These are phyloP conservation scores for Heritiera littoralis DNA, from an alignment of 345 rosid species.

Conservation along the genomic window DNA sequence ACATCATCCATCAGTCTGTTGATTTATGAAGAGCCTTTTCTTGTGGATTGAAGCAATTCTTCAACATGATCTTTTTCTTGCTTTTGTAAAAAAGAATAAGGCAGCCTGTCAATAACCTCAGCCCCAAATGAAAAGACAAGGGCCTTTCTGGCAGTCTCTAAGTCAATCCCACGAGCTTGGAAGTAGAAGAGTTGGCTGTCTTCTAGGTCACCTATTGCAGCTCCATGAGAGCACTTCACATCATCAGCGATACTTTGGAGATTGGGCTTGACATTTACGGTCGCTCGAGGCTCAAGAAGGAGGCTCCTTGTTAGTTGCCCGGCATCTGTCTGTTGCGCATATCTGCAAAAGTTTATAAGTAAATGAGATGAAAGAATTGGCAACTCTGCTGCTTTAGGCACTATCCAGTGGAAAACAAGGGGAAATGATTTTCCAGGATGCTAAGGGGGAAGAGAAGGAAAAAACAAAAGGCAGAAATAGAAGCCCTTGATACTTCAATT, in stretches of 20 bases:
- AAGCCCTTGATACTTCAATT: neutral
- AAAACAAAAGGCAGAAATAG: neutral
- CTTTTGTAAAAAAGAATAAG: slow-evolving; percentile 42
- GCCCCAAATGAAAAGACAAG: slow-evolving; percentile 82
- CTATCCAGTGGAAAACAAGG: neutral
- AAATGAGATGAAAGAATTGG: neutral
- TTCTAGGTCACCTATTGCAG: slow-evolving; percentile 91
- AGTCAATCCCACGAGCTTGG: slow-evolving; percentile 80
- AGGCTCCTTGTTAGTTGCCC: slow-evolving; percentile 86
- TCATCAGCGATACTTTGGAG: slow-evolving; percentile 91
- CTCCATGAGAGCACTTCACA: slow-evolving; percentile 96
- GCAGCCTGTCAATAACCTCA: slow-evolving; percentile 65
- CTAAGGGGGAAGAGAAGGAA: neutral
- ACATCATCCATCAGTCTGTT: neutral
- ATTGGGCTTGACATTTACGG: slow-evolving; percentile 88
- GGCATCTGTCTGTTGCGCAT: slow-evolving; percentile 90
- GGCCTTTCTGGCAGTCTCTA: slow-evolving; percentile 75
- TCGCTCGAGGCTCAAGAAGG: slow-evolving; percentile 82
- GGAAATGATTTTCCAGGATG: neutral
- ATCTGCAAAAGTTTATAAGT: slow-evolving; percentile 40
- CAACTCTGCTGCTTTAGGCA: neutral
- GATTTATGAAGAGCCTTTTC: neutral
- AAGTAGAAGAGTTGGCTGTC: slow-evolving; percentile 88
- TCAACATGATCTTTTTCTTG: slow-evolving; percentile 61
- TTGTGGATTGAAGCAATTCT: slow-evolving; percentile 46